These are phyloP conservation scores for Boletus sensibilis DNA, from an alignment of 768 basidiomycete species.

Conservation along the genomic window DNA sequence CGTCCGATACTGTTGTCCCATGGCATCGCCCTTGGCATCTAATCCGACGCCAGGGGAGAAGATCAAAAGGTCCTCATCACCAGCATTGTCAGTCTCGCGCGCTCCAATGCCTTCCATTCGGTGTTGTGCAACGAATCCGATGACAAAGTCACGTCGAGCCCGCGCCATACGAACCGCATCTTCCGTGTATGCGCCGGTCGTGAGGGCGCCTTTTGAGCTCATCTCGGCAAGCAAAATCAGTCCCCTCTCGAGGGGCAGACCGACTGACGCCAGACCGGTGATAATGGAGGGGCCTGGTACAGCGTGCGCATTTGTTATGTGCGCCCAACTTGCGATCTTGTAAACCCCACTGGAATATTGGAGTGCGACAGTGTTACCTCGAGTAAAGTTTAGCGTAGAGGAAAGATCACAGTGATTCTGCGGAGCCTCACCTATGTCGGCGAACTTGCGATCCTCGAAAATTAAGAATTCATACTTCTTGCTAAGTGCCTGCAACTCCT, in stretches of 20 bases:
- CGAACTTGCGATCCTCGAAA: slow-evolving; percentile 98
- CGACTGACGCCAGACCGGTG: slow-evolving; percentile 84
- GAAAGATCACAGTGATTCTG: neutral
- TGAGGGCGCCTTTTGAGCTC: slow-evolving; percentile 87
- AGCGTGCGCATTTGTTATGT: slow-evolving; percentile 95
- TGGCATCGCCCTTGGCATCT: slow-evolving; percentile 70
- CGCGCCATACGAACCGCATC: slow-evolving; percentile 88
- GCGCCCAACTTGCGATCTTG: slow-evolving; percentile 93
- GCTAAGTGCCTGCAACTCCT: slow-evolving; percentile 67
- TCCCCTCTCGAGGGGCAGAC: slow-evolving; percentile 77
- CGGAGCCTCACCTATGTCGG: slow-evolving; percentile 80
- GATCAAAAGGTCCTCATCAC: slow-evolving; percentile 80
- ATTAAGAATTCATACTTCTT: slow-evolving; percentile 88
- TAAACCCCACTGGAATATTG: slow-evolving; percentile 94
- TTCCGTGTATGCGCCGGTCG: slow-evolving; percentile 79
- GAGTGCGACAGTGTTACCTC: slow-evolving; percentile 93
- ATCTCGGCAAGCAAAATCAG: slow-evolving; percentile 94
- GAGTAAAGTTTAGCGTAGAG: slow-evolving; percentile 2
- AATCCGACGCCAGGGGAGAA: slow-evolving; percentile 92
- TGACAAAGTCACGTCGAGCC: slow-evolving; percentile 78
- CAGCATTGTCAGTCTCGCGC: slow-evolving; percentile 26
- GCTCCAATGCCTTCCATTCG: slow-evolving; percentile 71
- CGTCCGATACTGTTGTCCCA: slow-evolving; percentile 96
- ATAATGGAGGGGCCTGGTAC: slow-evolving; percentile 96
- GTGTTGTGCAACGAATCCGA: slow-evolving; percentile 92